Conservation (phyloP, 2,329 filamentous ascomycete genomes). For the Huntiella bhutanensis region DNA sequence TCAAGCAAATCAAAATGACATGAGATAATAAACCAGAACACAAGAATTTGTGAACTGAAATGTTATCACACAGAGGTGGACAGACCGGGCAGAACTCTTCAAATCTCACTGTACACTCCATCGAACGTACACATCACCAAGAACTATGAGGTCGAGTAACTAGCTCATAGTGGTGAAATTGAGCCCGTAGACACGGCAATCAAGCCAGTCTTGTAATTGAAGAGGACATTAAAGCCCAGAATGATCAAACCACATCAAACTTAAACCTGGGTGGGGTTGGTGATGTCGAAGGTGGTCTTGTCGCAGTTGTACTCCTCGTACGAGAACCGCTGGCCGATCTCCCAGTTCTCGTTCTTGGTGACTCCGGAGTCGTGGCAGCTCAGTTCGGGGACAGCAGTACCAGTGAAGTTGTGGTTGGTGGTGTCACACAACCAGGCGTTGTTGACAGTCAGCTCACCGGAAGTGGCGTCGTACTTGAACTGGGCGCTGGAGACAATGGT, state of each 20-base stretch:
- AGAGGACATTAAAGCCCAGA: background rate
- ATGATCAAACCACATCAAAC: background rate
- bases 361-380: background rate
- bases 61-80: too few relatives aligned
- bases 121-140: too few relatives aligned
- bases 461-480: conserved; percentile 25
- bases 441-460: conserved; percentile 22
- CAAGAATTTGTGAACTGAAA: too few relatives aligned
- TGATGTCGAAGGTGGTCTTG: background rate
- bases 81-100: too few relatives aligned
- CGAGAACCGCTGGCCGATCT: conserved; percentile 18
- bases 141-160: too few relatives aligned
- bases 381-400: background rate
- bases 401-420: conserved; percentile 1
- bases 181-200: background rate
- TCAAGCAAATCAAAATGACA: too few relatives aligned
- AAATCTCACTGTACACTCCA: too few relatives aligned
- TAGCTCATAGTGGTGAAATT: too few relatives aligned
- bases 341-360: conserved; percentile 18
- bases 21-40: too few relatives aligned
- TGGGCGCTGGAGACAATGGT: conserved; percentile 16
- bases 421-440: conserved; percentile 29
- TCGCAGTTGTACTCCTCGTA: conserved; percentile 16
- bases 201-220: background rate
- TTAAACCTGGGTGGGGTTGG: background rate